Conservation (phyloP, 441 rosid species). For the Arabidopsis hybrid region DNA sequence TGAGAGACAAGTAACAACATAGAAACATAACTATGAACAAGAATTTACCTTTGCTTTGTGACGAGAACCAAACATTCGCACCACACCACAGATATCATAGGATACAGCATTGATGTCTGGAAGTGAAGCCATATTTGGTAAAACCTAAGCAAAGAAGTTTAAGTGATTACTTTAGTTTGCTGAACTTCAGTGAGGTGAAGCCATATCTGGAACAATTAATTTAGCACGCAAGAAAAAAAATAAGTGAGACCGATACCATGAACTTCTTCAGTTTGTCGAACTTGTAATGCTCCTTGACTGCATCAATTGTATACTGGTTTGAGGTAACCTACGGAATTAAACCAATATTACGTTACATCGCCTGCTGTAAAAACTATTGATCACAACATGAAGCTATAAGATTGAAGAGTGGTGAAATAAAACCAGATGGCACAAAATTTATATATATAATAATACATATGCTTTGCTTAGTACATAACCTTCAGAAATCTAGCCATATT, state of each 20-base stretch:
- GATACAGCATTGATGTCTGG: slow-evolving; percentile 80
- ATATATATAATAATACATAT: background rate
- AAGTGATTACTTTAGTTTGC: slow-evolving; percentile 10
- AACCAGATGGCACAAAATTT: slow-evolving; percentile 8
- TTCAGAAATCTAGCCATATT: slow-evolving; percentile 25
- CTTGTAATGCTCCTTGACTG: slow-evolving; percentile 87
- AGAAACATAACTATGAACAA: slow-evolving; percentile 26
- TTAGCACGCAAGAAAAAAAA: slow-evolving; percentile 14
- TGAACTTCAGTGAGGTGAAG: background rate
- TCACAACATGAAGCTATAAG: slow-evolving; percentile 22
- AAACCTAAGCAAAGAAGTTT: slow-evolving; percentile 60
- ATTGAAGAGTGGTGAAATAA: slow-evolving; percentile 21
- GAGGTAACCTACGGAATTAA: slow-evolving; percentile 77
- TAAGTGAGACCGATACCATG: slow-evolving; percentile 58
- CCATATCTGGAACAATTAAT: slow-evolving; percentile 18
- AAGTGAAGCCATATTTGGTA: slow-evolving; percentile 96
- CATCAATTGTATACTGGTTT: slow-evolving; percentile 83
- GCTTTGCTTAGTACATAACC: slow-evolving; percentile 11
- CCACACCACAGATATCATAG: slow-evolving; percentile 87
- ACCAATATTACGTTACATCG: slow-evolving; percentile 16
- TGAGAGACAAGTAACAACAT: slow-evolving; percentile 28
- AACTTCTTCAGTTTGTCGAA: slow-evolving; percentile 80
- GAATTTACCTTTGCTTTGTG: slow-evolving; percentile 76
- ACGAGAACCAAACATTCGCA: slow-evolving; percentile 67
- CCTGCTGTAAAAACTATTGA: slow-evolving; percentile 24